Percentiles rank a stretch among this genome's conserved stretches.
Conservation (phyloP, 768 basidiomycete species). For the Arthromyces matolae region DNA sequence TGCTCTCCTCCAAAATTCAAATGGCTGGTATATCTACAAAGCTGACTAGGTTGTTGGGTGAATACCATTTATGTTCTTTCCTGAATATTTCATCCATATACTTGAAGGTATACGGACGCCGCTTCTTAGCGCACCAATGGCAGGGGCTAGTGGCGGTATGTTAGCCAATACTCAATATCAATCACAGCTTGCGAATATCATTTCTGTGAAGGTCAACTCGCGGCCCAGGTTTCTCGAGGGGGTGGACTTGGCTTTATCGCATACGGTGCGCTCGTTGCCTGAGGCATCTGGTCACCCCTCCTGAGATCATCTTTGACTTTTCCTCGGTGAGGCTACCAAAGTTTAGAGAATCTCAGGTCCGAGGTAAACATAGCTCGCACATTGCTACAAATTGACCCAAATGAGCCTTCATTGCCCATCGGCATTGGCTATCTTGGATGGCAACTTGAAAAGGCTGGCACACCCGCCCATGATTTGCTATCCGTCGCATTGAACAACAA, state of each 20-base stretch:
- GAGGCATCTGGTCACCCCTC: background rate
- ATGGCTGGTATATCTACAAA: slow-evolving; percentile 35
- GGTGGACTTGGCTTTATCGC: slow-evolving; percentile 78
- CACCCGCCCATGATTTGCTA: slow-evolving; percentile 39
- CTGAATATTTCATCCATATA: background rate
- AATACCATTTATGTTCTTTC: slow-evolving; percentile 9
- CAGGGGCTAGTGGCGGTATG: slow-evolving; percentile 59
- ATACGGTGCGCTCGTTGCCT: slow-evolving; percentile 40
- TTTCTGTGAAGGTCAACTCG: slow-evolving; percentile 37
- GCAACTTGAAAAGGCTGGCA: slow-evolving; percentile 54
- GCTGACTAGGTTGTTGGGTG: slow-evolving; percentile 52
- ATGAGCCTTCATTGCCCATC: slow-evolving; percentile 47
- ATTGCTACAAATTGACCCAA: slow-evolving; percentile 31
- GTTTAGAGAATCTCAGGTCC: slow-evolving; percentile 38
- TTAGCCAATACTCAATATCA: slow-evolving; percentile 2
- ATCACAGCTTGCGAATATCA: slow-evolving; percentile 9
- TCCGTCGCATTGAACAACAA: slow-evolving; percentile 47
- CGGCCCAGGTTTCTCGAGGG: slow-evolving; percentile 57
- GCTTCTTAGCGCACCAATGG: slow-evolving; percentile 67
- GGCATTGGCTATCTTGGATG: slow-evolving; percentile 77
- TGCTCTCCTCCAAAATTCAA: background rate
- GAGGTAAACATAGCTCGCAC: slow-evolving; percentile 55
- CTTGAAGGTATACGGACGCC: slow-evolving; percentile 53
- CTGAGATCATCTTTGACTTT: background rate
- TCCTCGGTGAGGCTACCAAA: slow-evolving; percentile 41